A percentile compares a stretch with the other conserved stretches of the same genome.
phyloP scores from a whole-genome alignment of 305 asterid genomes.

The Salvia sclarea region DNA sequence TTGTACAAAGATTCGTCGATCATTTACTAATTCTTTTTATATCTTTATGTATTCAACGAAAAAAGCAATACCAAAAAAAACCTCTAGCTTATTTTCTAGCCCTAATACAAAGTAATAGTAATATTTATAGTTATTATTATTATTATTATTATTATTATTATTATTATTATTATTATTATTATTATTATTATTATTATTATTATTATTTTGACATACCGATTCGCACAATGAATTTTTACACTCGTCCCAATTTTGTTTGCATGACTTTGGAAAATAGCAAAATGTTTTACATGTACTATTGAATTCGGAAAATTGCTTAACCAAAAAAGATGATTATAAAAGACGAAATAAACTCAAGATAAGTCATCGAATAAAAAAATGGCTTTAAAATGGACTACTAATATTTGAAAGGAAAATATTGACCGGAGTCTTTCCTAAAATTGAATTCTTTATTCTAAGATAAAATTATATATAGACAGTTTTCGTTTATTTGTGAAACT shows the following conservation, averaged over 20 bases:
- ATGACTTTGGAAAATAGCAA: too few relatives aligned
- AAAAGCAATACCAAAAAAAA: background rate
- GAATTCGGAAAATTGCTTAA: background rate
- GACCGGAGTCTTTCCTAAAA: background rate
- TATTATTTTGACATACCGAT: too few relatives aligned
- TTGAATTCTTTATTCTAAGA: background rate
- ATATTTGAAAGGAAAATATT: too few relatives aligned
- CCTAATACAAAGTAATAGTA: background rate
- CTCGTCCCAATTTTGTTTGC: too few relatives aligned
- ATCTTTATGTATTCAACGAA: background rate
- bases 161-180: too few relatives aligned
- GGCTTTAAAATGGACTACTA: background rate
- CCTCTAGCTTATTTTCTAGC: background rate
- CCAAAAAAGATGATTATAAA: background rate
- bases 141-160: too few relatives aligned
- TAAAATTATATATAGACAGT: background rate
- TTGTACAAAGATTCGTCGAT: background rate
- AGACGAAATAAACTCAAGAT: background rate
- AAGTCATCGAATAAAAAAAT: background rate
- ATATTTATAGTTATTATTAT: too few relatives aligned
- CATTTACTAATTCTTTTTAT: too few relatives aligned
- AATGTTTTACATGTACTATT: background rate
- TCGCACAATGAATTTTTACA: too few relatives aligned
- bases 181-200: too few relatives aligned
- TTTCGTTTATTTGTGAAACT: background rate